A percentile compares a stretch with the other conserved stretches of the same genome.
phyloP scores from a whole-genome alignment of 2,329 filamentous ascomycete genomes.

The Thyridium curvatum region DNA sequence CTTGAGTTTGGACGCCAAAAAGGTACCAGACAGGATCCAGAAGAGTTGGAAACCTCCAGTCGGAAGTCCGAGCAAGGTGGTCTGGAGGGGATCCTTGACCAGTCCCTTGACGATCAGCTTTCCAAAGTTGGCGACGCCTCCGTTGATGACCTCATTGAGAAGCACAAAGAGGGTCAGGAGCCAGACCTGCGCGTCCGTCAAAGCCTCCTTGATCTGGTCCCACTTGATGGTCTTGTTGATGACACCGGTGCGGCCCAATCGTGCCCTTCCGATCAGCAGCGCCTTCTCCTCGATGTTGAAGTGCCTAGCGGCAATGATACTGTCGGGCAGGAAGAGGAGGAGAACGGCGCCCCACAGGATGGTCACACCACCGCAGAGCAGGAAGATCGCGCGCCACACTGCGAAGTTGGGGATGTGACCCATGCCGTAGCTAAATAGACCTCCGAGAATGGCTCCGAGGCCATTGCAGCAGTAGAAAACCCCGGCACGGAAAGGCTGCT shows the following conservation, averaged over 20 bases:
- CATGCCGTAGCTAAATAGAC: constrained; percentile 28
- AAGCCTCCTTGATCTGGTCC: constrained; percentile 40
- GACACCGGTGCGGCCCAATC: constrained; percentile 32
- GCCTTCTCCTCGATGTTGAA: constrained; percentile 37
- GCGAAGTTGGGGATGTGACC: constrained; percentile 32
- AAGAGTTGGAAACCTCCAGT: too few species aligned
- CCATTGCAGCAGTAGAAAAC: constrained; percentile 34
- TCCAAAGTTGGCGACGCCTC: too few species aligned
- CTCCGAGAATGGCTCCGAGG: constrained; percentile 26
- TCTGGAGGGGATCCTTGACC: too few species aligned
- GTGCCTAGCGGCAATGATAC: constrained; percentile 30
- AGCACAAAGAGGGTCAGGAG: constrained; percentile 15
- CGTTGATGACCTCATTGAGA: too few species aligned
- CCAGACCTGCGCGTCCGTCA: constrained; percentile 36
- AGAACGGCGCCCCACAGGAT: constrained; percentile 32
- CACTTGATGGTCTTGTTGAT: constrained; percentile 40
- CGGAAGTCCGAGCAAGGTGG: too few species aligned
- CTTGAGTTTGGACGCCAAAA: too few species aligned
- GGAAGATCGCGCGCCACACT: constrained; percentile 37
- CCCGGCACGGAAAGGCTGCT: constrained; percentile 40
- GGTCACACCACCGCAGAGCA: constrained; percentile 36
- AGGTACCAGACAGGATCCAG: too few species aligned
- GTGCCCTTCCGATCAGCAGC: constrained; percentile 29
- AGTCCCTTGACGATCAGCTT: too few species aligned
- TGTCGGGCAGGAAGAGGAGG: constrained; percentile 33